Conservation (phyloP, 2,329 filamentous ascomycete genomes). For the Beauveria brongniartii region DNA sequence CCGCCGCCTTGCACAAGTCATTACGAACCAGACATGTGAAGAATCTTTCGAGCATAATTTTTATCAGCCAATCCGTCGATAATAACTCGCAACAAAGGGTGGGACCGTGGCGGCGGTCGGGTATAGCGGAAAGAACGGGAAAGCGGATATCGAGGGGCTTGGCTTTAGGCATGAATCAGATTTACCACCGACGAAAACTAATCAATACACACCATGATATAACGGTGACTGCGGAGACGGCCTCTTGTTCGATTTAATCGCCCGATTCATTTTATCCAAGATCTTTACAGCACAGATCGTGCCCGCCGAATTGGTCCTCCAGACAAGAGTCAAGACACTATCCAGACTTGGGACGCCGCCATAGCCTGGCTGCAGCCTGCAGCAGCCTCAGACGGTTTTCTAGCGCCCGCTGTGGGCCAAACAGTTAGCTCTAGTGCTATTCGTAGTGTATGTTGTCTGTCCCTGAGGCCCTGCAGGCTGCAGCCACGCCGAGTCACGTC, state of each 20-base stretch:
- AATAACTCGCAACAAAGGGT: not conserved
- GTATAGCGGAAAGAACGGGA: conserved; percentile 1
- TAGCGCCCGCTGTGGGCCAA: conserved; percentile 3
- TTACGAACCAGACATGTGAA: not conserved
- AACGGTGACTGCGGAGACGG: not conserved
- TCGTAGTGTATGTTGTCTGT: not conserved
- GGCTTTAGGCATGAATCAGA: not conserved
- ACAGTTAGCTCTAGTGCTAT: not conserved
- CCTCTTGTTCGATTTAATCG: no score
- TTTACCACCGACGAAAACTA: not conserved
- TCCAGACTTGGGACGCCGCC: not conserved
- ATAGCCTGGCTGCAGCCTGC: not conserved
- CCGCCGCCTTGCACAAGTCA: not conserved
- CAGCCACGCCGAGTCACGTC: not conserved
- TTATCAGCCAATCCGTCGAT: not conserved
- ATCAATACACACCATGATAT: not conserved
- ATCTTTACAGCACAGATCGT: not conserved
- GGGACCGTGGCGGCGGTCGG: not conserved
- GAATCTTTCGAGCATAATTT: not conserved
- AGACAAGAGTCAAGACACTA: not conserved
- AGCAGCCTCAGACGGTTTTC: not conserved
- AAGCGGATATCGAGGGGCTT: not conserved
- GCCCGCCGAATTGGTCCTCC: not conserved
- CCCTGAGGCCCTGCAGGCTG: not conserved
- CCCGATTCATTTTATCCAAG: not conserved